Evolutionary conservation across 768 basidiomycete genomes (phyloP).

Genomic region (Dictyophora rubrovolvata): DNA sequence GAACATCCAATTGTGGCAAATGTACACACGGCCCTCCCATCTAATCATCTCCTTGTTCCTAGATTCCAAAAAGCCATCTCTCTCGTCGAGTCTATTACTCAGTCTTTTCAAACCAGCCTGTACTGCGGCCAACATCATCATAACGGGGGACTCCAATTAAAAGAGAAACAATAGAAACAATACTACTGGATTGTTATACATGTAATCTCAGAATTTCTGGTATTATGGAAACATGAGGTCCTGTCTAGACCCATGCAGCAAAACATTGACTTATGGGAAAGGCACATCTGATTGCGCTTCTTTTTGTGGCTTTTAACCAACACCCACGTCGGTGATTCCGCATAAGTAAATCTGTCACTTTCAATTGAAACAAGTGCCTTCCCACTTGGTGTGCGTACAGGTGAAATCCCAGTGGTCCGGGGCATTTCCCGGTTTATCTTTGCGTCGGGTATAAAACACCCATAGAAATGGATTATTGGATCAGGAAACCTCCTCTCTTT

Average conservation of each 20-base stretch:
- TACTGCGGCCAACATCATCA: not conserved
- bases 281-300: not conserved
- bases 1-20: not conserved
- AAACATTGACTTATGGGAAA: not conserved
- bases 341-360: conserved; percentile 2
- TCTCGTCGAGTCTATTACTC: not conserved
- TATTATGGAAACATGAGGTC: not conserved
- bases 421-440: not conserved
- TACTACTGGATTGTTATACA: not conserved
- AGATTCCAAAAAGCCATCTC: not conserved
- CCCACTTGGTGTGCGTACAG: not conserved
- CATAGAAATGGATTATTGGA: not conserved
- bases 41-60: not conserved
- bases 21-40: not conserved
- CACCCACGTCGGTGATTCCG: not conserved
- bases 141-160: not conserved
- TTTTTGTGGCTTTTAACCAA: not conserved
- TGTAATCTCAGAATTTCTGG: not conserved
- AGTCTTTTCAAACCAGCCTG: not conserved
- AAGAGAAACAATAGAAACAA: not conserved
- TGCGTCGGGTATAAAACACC: not conserved
- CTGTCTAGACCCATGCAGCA: not conserved
- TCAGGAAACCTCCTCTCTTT: not conserved
- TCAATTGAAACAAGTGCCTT: not conserved
- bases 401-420: not conserved